Base-by-base conservation (phyloP, 306 rosid species). In the Sphenostylis stenocarpa region DNA sequence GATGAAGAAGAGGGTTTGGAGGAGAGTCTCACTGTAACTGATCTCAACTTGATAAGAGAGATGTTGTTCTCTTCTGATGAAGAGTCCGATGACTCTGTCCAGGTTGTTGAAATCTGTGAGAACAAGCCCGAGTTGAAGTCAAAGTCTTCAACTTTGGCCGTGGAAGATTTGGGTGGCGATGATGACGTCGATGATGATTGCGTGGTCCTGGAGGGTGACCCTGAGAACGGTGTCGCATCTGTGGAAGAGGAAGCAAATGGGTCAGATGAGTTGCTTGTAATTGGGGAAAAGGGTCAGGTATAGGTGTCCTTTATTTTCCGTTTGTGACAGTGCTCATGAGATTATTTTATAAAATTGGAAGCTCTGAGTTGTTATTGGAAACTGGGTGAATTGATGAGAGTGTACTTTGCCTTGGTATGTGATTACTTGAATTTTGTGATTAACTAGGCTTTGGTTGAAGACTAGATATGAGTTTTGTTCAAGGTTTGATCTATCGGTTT, bases 251-350 rank as follows among this genome's bases (percentile, higher is more conserved):
- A 73, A 16, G 33, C 51, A 19, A 68, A 44, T 29, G 89, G 67
- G 67, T 89, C 92, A 4, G 96, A 90, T 12, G 96, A 93, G 72
- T 78, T 90, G 85, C 71, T 84, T 69, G 81, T 93, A 7, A 87
- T 93, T 53, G 96, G 91, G 36, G 93, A 89, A 82, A 93, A 87
- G 87, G 94, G 98, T 48, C 96, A 84, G 91, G 98, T 93, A 79
- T 56, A 20, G 14, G 5, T 73, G 70, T 57, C 7, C 21, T 38
- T 63, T 36, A 3, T 80, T 76, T 23, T 17, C 31, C 20, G 9
- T n/a, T 39, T 44, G 39, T 38, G 10, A 3, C 45, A 4, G 21
- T 15, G 14, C 17, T 29, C 39, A 13, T 58, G 33, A 15, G 43
- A 48, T 78, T 72, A 20, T 67, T 1, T 57, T 31, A 3, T 41